Conservation (phyloP, 768 basidiomycete species). For the Russula foetens region DNA sequence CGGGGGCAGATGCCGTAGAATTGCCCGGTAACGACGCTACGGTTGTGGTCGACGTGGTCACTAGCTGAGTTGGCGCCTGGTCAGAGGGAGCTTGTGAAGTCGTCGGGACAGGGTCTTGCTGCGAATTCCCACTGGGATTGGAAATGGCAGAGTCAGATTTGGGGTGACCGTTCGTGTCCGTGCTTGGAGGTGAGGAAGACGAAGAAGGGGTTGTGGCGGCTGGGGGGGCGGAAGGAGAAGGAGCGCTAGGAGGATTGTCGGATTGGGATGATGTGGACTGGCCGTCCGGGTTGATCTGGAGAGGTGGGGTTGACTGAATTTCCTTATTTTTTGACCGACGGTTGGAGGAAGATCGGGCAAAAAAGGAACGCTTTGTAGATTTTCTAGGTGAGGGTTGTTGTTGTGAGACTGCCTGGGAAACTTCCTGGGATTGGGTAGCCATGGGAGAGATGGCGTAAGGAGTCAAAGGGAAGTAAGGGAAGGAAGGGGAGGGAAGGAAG, state of each 20-base stretch:
- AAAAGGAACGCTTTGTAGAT: constrained; percentile 10
- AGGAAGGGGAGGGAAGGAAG: neutral
- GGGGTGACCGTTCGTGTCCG: constrained; percentile 14
- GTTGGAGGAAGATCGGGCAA: constrained; percentile 16
- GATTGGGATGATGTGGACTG: neutral
- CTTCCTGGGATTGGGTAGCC: neutral
- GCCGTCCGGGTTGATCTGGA: neutral
- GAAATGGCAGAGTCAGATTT: constrained; percentile 17
- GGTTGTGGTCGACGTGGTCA: constrained; percentile 15
- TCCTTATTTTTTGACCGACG: constrained; percentile 11
- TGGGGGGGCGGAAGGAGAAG: neutral
- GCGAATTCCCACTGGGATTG: constrained; percentile 3
- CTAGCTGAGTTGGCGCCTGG: constrained; percentile 13
- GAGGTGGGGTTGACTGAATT: neutral
- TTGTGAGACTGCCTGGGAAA: neutral
- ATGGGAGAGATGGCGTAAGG: neutral
- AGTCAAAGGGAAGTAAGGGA: neutral
- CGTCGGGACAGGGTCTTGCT: constrained; percentile 24
- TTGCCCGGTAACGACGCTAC: constrained; percentile 9
- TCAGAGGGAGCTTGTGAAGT: neutral
- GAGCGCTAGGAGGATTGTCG: neutral
- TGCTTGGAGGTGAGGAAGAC: neutral
- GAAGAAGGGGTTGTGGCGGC: neutral
- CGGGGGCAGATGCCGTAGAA: constrained; percentile 26
- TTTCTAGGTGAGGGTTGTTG: constrained; percentile 1